Conservation (phyloP, 2,329 filamentous ascomycete species). For the Aspergillus tamarii region DNA sequence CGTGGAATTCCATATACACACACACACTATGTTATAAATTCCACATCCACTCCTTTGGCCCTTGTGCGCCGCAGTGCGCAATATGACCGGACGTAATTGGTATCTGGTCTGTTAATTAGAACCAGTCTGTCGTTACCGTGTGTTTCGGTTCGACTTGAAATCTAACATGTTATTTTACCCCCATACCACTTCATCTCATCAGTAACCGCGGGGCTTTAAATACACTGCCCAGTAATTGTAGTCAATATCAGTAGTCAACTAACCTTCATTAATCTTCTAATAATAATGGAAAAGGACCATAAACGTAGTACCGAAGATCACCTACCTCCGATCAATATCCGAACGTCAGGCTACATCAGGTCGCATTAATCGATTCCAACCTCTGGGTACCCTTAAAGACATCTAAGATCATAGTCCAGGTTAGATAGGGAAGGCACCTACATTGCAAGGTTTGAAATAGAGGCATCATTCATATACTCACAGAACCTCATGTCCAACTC, state of each 20-base stretch:
- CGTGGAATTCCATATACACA: slow-evolving; percentile 5
- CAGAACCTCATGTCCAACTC: too few species aligned
- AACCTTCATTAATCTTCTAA: neutral
- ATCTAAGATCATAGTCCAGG: too few species aligned
- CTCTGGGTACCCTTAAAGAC: too few species aligned
- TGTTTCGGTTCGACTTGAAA: slow-evolving; percentile 15
- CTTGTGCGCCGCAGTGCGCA: neutral
- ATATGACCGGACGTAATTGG: neutral
- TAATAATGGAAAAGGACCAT: neutral
- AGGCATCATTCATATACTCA: too few species aligned
- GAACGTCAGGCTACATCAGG: neutral
- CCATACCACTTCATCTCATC: neutral
- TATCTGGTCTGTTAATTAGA: slow-evolving; percentile 6
- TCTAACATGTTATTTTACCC: neutral
- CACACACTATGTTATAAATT: neutral
- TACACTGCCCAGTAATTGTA: neutral
- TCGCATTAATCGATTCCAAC: neutral
- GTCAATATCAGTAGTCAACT: neutral
- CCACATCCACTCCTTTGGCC: slow-evolving; percentile 1
- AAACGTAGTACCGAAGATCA: neutral
- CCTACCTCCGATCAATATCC: neutral
- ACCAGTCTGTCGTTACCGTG: slow-evolving; percentile 20
- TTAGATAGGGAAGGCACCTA: too few species aligned
- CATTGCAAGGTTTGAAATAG: too few species aligned
- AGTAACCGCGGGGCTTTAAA: neutral